A percentile compares a stretch with the other conserved stretches of the same genome.
Evolutionary conservation across 495 filamentous ascomycete genomes (phyloP).

Genomic region (Penicillium nucicola): DNA sequence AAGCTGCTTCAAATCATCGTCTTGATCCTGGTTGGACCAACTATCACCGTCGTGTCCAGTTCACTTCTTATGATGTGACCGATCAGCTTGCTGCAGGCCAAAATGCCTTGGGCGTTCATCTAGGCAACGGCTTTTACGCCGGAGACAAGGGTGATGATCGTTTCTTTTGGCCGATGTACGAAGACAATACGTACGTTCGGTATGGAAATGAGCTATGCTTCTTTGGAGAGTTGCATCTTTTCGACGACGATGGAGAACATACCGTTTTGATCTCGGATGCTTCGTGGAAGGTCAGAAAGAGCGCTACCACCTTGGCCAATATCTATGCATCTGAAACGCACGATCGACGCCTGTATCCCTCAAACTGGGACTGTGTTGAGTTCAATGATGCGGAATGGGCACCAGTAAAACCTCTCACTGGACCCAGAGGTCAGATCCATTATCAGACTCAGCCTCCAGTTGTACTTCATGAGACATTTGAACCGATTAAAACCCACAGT

Average conservation of each 20-base stretch:
- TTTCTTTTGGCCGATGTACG: slow-evolving; percentile 34
- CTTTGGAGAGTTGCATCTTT: slow-evolving; percentile 26
- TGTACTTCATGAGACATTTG: slow-evolving; percentile 24
- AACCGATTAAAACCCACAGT: slow-evolving; percentile 12
- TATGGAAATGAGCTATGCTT: slow-evolving; percentile 32
- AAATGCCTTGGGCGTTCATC: slow-evolving; percentile 25
- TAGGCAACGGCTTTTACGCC: slow-evolving; percentile 30
- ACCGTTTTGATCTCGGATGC: slow-evolving; percentile 25
- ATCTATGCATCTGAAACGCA: slow-evolving; percentile 29
- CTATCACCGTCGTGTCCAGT: slow-evolving; percentile 26
- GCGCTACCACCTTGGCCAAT: slow-evolving; percentile 26
- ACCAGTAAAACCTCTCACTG: slow-evolving; percentile 23
- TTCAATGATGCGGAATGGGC: slow-evolving; percentile 18
- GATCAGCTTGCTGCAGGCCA: slow-evolving; percentile 7
- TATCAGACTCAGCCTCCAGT: slow-evolving; percentile 28
- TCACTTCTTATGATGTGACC: slow-evolving; percentile 26
- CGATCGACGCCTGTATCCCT: slow-evolving; percentile 23
- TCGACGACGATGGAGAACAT: slow-evolving; percentile 19
- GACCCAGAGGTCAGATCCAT: slow-evolving; percentile 20
- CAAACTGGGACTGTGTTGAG: slow-evolving; percentile 15
- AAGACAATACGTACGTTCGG: slow-evolving; percentile 30
- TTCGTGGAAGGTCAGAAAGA: slow-evolving; percentile 22
- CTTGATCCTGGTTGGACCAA: slow-evolving; percentile 32
- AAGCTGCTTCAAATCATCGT: slow-evolving; percentile 20
- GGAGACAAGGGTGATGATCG: slow-evolving; percentile 26